Evolutionary conservation across 2,329 filamentous ascomycete genomes (phyloP).

Genomic region (Hirsutella thompsonii): DNA sequence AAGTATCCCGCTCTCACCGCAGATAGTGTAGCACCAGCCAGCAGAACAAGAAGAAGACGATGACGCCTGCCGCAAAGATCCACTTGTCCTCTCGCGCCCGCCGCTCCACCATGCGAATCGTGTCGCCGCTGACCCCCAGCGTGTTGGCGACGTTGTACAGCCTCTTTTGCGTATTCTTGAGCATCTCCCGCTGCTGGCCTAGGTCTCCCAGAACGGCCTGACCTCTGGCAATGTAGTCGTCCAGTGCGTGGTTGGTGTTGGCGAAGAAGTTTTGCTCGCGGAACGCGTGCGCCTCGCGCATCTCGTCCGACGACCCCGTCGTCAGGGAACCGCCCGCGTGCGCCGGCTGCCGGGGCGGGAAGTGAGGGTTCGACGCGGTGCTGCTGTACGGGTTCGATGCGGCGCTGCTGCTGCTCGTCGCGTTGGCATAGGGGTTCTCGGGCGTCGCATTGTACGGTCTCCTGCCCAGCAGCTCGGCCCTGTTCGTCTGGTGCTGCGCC

Average conservation of each 20-base stretch:
- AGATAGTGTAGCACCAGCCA: conserved; percentile 82
- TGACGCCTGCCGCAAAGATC: conserved; percentile 83
- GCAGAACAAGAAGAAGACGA: conserved; percentile 83
- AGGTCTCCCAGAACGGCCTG: conserved; percentile 83
- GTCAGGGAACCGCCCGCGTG: conserved; percentile 15
- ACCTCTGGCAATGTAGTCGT: conserved; percentile 87
- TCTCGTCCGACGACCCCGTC: conserved; percentile 45
- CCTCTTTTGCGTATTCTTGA: conserved; percentile 86
- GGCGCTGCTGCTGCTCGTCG: conserved; percentile 12
- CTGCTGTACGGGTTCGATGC: no score
- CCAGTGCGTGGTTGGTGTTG: conserved; percentile 70
- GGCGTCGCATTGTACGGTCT: conserved; percentile 69
- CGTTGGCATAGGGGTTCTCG: conserved; percentile 81
- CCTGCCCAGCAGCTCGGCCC: conserved; percentile 73
- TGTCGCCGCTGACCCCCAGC: conserved; percentile 84
- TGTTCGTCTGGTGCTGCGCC: conserved; percentile 48
- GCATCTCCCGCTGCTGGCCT: conserved; percentile 79
- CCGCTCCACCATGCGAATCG: conserved; percentile 91
- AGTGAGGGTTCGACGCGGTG: conserved; percentile 9
- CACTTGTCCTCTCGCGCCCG: conserved; percentile 91
- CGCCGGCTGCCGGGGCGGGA: conserved; percentile 29
- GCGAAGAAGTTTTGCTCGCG: conserved; percentile 82
- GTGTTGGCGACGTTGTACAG: conserved; percentile 92
- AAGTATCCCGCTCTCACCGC: conserved; percentile 22
- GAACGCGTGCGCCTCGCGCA: conserved; percentile 69